Evolutionary conservation across 2,329 filamentous ascomycete species (phyloP).

Genomic region (Fusarium falciforme): DNA sequence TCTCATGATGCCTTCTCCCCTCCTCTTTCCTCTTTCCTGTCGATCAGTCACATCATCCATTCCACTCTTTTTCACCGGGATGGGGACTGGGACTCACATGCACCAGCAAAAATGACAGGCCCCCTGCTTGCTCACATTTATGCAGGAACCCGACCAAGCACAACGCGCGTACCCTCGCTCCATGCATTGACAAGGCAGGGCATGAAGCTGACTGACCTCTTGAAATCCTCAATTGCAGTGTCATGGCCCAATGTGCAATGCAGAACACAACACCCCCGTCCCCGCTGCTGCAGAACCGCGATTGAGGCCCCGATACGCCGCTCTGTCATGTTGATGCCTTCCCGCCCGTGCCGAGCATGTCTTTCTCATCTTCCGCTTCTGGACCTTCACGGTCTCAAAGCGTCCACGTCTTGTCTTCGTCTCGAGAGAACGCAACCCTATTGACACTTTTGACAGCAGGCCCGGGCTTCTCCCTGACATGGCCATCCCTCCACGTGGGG

Average conservation of each 20-base stretch:
- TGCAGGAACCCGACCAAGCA: conserved; percentile 43
- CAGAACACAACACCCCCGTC: background rate
- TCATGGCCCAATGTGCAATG: conserved; percentile 5
- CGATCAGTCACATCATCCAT: conserved; percentile 21
- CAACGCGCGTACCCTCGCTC: conserved; percentile 7
- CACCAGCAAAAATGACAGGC: conserved; percentile 11
- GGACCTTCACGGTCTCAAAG: background rate
- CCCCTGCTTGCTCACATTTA: conserved; percentile 39
- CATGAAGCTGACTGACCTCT: background rate
- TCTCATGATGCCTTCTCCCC: conserved; percentile 1
- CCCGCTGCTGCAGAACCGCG: background rate
- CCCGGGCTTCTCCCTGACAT: conserved; percentile 22
- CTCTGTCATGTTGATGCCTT: background rate
- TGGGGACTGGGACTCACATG: conserved; percentile 13
- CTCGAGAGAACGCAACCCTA: conserved; percentile 5
- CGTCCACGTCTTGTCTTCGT: background rate
- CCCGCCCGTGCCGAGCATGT: background rate
- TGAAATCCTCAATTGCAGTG: background rate
- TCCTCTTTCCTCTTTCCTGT: conserved; percentile 11
- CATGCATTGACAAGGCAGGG: conserved; percentile 4
- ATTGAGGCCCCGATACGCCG: conserved; percentile 10
- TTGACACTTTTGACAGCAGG: conserved; percentile 27
- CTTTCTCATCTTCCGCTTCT: background rate
- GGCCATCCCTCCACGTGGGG: conserved; percentile 19
- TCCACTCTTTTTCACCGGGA: conserved; percentile 5